Conservation (phyloP, 2,329 filamentous ascomycete genomes). For the Colletotrichum caudatum region DNA sequence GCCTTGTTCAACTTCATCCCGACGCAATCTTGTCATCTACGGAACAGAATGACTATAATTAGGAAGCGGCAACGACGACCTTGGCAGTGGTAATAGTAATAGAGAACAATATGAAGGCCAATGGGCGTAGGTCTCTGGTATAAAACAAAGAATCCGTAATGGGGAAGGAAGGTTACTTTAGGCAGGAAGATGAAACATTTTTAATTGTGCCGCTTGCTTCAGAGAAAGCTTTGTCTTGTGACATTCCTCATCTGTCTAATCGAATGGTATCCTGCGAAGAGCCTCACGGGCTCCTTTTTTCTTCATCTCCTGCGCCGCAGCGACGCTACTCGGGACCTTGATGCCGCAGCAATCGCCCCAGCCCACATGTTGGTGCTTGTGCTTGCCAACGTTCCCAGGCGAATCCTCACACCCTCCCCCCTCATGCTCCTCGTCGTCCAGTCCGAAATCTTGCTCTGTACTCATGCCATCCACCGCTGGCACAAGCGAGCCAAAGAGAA, state of each 20-base stretch:
- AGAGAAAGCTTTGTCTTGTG: not conserved
- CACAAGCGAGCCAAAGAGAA: slow-evolving; percentile 89
- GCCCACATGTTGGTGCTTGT: slow-evolving; percentile 76
- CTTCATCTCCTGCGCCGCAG: slow-evolving; percentile 88
- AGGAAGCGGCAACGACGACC: not conserved
- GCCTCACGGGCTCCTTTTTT: slow-evolving; percentile 73
- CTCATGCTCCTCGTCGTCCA: slow-evolving; percentile 61
- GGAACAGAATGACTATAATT: slow-evolving; percentile 2
- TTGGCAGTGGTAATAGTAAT: not conserved
- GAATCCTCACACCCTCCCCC: slow-evolving; percentile 70
- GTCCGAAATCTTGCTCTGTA: slow-evolving; percentile 66
- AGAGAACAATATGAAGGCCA: not conserved
- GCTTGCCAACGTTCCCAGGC: slow-evolving; percentile 68
- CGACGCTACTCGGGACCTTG: slow-evolving; percentile 93
- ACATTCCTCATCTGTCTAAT: slow-evolving; percentile 58
- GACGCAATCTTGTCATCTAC: too few relatives aligned
- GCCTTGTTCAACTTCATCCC: too few relatives aligned
- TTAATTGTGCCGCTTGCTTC: not conserved
- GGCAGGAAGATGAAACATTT: not conserved
- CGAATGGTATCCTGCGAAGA: slow-evolving; percentile 84
- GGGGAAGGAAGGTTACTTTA: slow-evolving; percentile 10
- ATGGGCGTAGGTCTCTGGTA: too few relatives aligned
- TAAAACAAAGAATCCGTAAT: not conserved
- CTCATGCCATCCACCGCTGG: slow-evolving; percentile 87
- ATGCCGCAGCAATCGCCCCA: slow-evolving; percentile 99